phyloP scores from a whole-genome alignment of 2,329 filamentous ascomycete species.

The Seiridium unicorne region DNA sequence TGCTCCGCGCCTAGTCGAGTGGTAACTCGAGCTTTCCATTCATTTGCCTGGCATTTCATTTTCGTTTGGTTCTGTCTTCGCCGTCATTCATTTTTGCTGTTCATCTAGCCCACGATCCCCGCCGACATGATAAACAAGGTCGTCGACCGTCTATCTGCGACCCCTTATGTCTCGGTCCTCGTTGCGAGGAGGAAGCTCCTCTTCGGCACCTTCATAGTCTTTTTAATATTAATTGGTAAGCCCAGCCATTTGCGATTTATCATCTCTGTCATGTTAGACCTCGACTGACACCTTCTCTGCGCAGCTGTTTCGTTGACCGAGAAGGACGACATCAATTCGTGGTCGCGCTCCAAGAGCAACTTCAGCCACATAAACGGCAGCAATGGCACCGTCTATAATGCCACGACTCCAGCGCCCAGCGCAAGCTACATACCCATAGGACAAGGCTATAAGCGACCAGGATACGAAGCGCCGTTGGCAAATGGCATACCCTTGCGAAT shows the following conservation, averaged over 20 bases:
- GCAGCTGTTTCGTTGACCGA: constrained; percentile 11
- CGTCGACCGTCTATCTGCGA: constrained; percentile 5
- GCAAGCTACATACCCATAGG: constrained; percentile 4
- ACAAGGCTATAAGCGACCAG: constrained; percentile 10
- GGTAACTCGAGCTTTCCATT: neutral
- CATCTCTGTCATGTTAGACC: neutral
- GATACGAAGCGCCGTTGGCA: constrained; percentile 11
- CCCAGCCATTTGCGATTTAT: neutral
- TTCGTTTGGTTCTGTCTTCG: neutral
- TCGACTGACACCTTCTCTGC: neutral
- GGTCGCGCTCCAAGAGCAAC: neutral
- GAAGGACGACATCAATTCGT: constrained; percentile 8
- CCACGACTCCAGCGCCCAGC: neutral
- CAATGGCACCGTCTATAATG: constrained; percentile 9
- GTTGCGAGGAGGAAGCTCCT: constrained; percentile 9
- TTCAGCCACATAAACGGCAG: constrained; percentile 7
- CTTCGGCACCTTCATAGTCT: constrained; percentile 11
- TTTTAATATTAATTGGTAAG: constrained; percentile 11
- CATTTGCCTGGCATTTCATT: neutral
- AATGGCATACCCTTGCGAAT: constrained; percentile 32
- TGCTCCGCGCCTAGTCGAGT: too few species aligned
- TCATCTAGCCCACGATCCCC: neutral
- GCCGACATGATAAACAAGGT: constrained; percentile 7
- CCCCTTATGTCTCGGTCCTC: constrained; percentile 9
- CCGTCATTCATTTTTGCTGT: neutral